Conservation (phyloP, 768 basidiomycete genomes). For the Auriscalpium vulgare region DNA sequence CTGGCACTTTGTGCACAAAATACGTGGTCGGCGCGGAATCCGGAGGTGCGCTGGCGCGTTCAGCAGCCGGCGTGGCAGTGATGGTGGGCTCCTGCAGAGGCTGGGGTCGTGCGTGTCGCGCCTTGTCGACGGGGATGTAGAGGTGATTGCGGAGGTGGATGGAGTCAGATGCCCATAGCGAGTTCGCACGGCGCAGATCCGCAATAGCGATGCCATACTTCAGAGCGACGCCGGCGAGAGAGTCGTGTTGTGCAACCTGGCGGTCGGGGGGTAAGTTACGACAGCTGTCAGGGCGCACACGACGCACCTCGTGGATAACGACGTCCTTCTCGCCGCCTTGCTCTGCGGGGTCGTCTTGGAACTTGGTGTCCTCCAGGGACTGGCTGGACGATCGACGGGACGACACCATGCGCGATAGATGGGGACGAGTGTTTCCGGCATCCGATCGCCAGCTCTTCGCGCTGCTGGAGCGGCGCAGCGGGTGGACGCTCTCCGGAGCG, state of each 20-base stretch:
- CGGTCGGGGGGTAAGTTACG: background rate
- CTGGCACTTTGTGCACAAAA: conserved; percentile 23
- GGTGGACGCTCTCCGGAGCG: conserved; percentile 7
- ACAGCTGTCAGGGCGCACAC: background rate
- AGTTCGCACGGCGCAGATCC: conserved; percentile 80
- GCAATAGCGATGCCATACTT: conserved; percentile 83
- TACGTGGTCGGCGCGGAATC: conserved; percentile 4
- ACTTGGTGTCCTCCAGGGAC: too few species aligned
- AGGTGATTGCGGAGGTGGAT: conserved; percentile 82
- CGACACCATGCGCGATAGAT: conserved; percentile 8
- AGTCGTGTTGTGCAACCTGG: conserved; percentile 62
- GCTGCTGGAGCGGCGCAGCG: conserved; percentile 10
- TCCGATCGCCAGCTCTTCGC: conserved; percentile 4
- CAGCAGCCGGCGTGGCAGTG: background rate
- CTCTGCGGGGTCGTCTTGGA: background rate
- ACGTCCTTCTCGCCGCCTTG: conserved; percentile 40
- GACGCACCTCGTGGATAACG: conserved; percentile 49
- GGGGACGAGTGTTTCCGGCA: conserved; percentile 8
- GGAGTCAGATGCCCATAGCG: conserved; percentile 89
- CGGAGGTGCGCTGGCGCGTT: background rate
- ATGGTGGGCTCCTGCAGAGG: conserved; percentile 12
- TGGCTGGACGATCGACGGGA: background rate
- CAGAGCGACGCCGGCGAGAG: conserved; percentile 79
- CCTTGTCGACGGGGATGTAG: conserved; percentile 67
- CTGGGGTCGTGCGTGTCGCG: conserved; percentile 34